These are phyloP conservation scores for Tillandsia fasciculata DNA, from an alignment of 176 grass and related monocot genomes.

Conservation along the genomic window DNA sequence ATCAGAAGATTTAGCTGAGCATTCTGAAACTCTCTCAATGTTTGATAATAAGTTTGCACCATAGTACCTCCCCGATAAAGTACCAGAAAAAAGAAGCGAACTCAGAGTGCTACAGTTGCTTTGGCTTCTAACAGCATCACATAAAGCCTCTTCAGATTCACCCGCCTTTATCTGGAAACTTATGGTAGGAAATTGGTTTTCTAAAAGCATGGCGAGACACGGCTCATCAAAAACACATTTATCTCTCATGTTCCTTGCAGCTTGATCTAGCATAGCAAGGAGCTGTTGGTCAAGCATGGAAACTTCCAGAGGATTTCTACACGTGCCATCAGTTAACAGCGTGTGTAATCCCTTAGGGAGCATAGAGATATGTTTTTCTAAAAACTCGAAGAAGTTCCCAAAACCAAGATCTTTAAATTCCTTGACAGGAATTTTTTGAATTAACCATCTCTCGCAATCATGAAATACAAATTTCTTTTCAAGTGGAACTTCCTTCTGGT, in stretches of 20 bases:
- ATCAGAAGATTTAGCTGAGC: conserved; percentile 10
- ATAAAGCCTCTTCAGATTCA: conserved; percentile 26
- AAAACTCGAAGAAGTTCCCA: conserved; percentile 71
- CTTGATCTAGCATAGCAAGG: conserved; percentile 53
- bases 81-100: conserved; percentile 53
- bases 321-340: conserved; percentile 34
- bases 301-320: conserved; percentile 27
- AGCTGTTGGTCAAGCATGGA: conserved; percentile 54
- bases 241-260: conserved; percentile 37
- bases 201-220: conserved; percentile 51
- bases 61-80: conserved; percentile 42
- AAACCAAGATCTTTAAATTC: conserved; percentile 69
- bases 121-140: conserved; percentile 24
- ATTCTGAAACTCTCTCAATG: conserved; percentile 34
- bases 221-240: conserved; percentile 28
- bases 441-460: conserved; percentile 65
- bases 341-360: conserved; percentile 33
- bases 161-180: conserved; percentile 39
- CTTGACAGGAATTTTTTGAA: conserved; percentile 43
- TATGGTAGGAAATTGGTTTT: conserved; percentile 73
- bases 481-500: conserved; percentile 25
- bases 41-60: too few species aligned
- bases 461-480: conserved; percentile 13
- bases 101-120: conserved; percentile 32
- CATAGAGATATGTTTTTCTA: conserved; percentile 48